Evolutionary conservation across 1,284 basidiomycete genomes (phyloP).

Genomic region (Fomitiporia mediterranea): DNA sequence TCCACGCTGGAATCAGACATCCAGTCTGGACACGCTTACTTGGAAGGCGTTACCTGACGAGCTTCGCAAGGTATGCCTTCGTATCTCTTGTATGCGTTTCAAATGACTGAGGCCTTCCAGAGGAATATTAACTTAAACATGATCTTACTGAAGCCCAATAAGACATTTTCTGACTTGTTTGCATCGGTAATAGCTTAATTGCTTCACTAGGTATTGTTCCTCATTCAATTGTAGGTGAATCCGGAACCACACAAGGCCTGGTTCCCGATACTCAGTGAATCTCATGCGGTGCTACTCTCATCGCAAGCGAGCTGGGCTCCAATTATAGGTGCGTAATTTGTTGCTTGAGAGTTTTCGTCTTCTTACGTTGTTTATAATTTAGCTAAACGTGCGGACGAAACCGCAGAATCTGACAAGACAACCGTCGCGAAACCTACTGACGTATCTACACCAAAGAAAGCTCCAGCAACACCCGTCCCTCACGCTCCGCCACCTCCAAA

Average conservation of each 20-base stretch:
- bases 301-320: slow-evolving; percentile 16
- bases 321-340: neutral
- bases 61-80: slow-evolving; percentile 49
- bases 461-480: neutral
- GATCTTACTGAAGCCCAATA: slow-evolving; percentile 42
- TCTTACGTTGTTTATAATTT: neutral
- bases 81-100: neutral
- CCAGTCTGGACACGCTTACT: slow-evolving; percentile 49
- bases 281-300: slow-evolving; percentile 32
- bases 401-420: neutral
- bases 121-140: slow-evolving; percentile 56
- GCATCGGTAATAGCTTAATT: slow-evolving; percentile 34
- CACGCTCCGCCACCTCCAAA: neutral
- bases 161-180: slow-evolving; percentile 49
- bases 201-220: slow-evolving; percentile 23
- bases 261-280: slow-evolving; percentile 47
- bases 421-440: slow-evolving; percentile 8
- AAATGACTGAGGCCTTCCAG: slow-evolving; percentile 32
- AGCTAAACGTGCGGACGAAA: slow-evolving; percentile 15
- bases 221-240: slow-evolving; percentile 28
- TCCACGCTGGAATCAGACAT: slow-evolving; percentile 51
- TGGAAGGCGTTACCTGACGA: slow-evolving; percentile 65
- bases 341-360: neutral
- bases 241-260: slow-evolving; percentile 43
- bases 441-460: slow-evolving; percentile 2